Percentiles rank a stretch among this genome's conserved stretches.
Evolutionary conservation across 1,139 yeast genomes (phyloP).

Genomic region (Casaregolazyma suthepensis): DNA sequence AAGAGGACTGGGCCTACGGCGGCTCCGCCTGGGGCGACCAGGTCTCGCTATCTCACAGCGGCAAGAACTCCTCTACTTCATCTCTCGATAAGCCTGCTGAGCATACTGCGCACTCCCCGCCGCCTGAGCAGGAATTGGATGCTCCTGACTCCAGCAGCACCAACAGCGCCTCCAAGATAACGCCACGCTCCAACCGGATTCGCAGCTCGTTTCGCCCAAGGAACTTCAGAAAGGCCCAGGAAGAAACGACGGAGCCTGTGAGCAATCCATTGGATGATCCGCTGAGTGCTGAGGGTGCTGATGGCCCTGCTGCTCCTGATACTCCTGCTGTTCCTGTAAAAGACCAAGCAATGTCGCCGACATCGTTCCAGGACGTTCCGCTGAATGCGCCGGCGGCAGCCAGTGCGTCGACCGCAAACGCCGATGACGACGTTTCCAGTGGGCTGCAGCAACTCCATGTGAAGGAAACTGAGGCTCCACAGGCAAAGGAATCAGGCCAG

Average conservation of each 20-base stretch:
- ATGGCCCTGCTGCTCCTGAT: conserved; percentile 4
- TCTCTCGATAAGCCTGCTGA: conserved; percentile 12
- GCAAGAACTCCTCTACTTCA: conserved; percentile 21
- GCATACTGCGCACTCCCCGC: conserved; percentile 7
- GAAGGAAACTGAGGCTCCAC: not conserved
- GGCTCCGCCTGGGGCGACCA: conserved; percentile 25
- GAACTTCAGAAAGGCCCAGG: conserved; percentile 7
- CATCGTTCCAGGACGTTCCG: conserved; percentile 17
- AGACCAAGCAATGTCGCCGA: conserved; percentile 1
- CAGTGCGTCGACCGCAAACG: not conserved
- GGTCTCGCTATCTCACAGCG: conserved; percentile 19
- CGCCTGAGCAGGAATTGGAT: conserved; percentile 5
- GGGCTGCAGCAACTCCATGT: conserved; percentile 6
- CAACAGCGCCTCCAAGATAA: conserved; percentile 2
- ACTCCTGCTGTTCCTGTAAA: not conserved
- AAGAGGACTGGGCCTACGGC: conserved; percentile 4
- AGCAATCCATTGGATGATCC: conserved; percentile 13
- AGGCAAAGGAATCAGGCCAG: not conserved
- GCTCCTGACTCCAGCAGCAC: not conserved
- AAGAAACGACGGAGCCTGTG: conserved; percentile 13
- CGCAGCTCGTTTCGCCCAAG: conserved; percentile 5
- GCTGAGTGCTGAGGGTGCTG: conserved; percentile 13
- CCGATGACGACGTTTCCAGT: conserved; percentile 6
- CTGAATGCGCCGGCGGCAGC: conserved; percentile 8
- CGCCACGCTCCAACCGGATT: conserved; percentile 4